Percentiles rank a stretch among this genome's conserved stretches.
Conservation (phyloP, 73 alveolate species). For the Tetrahymena elliotti region DNA sequence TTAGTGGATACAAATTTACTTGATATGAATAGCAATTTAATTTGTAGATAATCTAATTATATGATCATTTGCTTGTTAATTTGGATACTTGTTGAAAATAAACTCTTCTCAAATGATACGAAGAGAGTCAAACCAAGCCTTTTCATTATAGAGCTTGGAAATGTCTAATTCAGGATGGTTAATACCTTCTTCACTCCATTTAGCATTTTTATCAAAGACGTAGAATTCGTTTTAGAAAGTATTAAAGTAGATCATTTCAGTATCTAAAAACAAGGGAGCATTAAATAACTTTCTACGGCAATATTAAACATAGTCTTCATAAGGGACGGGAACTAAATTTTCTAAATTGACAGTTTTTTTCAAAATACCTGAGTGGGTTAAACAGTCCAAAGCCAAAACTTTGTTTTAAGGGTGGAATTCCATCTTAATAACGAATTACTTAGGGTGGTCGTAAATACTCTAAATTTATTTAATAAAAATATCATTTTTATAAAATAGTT, state of each 20-base stretch:
- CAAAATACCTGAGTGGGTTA: not conserved
- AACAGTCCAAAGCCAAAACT: not conserved
- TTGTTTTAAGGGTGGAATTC: not conserved
- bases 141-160: not conserved
- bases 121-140: not conserved
- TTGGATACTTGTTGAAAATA: not conserved
- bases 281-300: not conserved
- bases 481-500: too few species aligned
- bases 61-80: not conserved
- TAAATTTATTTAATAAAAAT: not conserved
- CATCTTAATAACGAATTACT: not conserved
- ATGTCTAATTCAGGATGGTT: not conserved
- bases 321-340: not conserved
- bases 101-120: not conserved
- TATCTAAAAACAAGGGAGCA: not conserved
- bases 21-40: not conserved
- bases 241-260: not conserved
- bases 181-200: not conserved
- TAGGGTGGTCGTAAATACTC: not conserved
- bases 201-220: not conserved
- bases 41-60: not conserved
- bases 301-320: not conserved
- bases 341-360: not conserved
- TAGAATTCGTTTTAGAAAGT: not conserved
- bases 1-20: not conserved